Percentiles rank a stretch among this genome's conserved stretches.
These are phyloP conservation scores for Chlamydomonas schloesseri DNA, from an alignment of 139 green algal species.

Conservation along the genomic window DNA sequence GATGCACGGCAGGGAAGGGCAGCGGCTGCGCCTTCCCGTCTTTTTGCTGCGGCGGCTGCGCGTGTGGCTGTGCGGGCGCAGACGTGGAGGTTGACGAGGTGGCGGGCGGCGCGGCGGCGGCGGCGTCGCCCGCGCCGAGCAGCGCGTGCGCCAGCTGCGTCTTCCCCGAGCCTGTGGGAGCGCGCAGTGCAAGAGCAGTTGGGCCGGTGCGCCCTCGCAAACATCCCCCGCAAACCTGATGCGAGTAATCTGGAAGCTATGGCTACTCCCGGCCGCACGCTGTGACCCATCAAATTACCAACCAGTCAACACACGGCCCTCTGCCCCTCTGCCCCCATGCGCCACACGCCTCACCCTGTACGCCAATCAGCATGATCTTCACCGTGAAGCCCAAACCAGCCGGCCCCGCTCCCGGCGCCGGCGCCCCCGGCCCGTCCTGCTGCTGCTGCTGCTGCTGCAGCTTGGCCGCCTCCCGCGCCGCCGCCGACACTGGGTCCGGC, in stretches of 20 bases:
- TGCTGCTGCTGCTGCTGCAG: constrained; percentile 42
- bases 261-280: too few relatives aligned
- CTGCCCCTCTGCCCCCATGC: too few relatives aligned
- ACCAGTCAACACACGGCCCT: too few relatives aligned
- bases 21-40: background rate
- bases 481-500: constrained; percentile 54
- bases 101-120: background rate
- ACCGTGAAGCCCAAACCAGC: constrained; percentile 56
- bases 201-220: too few relatives aligned
- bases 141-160: constrained; percentile 67
- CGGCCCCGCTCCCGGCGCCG: background rate
- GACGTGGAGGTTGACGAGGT: background rate
- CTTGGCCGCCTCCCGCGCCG: constrained; percentile 48
- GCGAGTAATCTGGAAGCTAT: too few relatives aligned
- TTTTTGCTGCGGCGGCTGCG: background rate
- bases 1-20: constrained; percentile 45
- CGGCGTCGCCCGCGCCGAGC: constrained; percentile 16
- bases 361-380: constrained; percentile 68
- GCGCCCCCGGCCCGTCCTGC: background rate
- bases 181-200: too few relatives aligned
- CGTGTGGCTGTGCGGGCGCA: background rate
- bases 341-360: constrained; percentile 58
- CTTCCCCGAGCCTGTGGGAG: constrained; percentile 59
- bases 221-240: too few relatives aligned
- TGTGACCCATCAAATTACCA: too few relatives aligned